Evolutionary conservation across 208 protist genomes (phyloP).

Genomic region (Strigomonas culicis): DNA sequence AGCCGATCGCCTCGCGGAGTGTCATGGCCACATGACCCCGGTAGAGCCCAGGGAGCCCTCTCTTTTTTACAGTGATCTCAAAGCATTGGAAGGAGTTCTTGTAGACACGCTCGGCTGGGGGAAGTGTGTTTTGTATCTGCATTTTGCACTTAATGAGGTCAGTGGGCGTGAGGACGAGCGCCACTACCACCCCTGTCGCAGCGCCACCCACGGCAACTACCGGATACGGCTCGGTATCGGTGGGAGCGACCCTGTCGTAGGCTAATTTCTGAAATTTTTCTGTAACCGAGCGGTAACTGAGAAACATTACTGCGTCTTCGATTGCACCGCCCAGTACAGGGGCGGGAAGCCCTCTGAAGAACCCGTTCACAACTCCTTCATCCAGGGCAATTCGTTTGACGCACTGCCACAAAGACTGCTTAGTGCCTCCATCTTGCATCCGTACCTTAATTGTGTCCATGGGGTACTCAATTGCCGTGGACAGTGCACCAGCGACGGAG

Average conservation of each 20-base stretch:
- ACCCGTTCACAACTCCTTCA: slow-evolving; percentile 82
- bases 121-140: slow-evolving; percentile 90
- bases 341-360: slow-evolving; percentile 86
- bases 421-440: slow-evolving; percentile 78
- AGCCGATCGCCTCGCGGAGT: slow-evolving; percentile 81
- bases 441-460: slow-evolving; percentile 93
- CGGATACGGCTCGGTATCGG: slow-evolving; percentile 68
- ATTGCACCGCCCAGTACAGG: slow-evolving; percentile 79
- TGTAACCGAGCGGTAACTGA: slow-evolving; percentile 56
- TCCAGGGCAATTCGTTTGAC: slow-evolving; percentile 62
- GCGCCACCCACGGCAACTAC: slow-evolving; percentile 60
- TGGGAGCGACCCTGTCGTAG: slow-evolving; percentile 32
- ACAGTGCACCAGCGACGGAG: slow-evolving; percentile 67
- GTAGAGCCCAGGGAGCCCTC: slow-evolving; percentile 76
- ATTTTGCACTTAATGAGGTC: slow-evolving; percentile 92
- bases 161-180: slow-evolving; percentile 81
- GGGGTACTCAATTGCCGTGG: slow-evolving; percentile 87
- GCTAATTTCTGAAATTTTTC: slow-evolving; percentile 46
- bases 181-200: slow-evolving; percentile 69
- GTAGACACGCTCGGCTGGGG: slow-evolving; percentile 61
- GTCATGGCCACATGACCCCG: slow-evolving; percentile 88
- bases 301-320: slow-evolving; percentile 85
- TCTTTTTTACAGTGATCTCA: slow-evolving; percentile 43
- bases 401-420: slow-evolving; percentile 61
- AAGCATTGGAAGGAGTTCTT: slow-evolving; percentile 83